Conservation (phyloP, 2,329 filamentous ascomycete species). For the Plectosphaerella plurivora region DNA sequence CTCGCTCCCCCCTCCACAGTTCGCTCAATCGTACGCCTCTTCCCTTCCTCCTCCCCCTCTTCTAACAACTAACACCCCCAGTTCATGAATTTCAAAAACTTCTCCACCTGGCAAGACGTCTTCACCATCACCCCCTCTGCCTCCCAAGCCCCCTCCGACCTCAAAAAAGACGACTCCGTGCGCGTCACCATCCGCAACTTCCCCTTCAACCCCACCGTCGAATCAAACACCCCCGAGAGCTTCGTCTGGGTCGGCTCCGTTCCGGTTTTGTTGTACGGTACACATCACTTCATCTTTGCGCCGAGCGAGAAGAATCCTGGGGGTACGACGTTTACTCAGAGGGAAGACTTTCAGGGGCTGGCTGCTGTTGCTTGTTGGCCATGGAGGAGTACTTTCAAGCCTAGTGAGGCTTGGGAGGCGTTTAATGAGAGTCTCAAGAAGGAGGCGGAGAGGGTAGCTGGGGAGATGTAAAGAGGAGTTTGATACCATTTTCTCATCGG, state of each 20-base stretch:
- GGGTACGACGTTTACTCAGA: conserved; percentile 15
- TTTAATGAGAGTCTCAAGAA: conserved; percentile 7
- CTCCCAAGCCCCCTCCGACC: neutral
- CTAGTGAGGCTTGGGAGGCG: conserved; percentile 3
- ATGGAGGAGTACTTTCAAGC: conserved; percentile 1
- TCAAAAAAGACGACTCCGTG: neutral
- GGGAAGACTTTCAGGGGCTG: conserved; percentile 12
- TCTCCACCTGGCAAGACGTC: neutral
- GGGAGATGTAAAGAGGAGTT: too few relatives aligned
- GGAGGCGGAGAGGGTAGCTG: conserved; percentile 3
- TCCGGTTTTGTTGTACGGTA: conserved; percentile 12
- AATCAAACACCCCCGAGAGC: conserved; percentile 3
- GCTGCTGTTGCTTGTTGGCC: conserved; percentile 7
- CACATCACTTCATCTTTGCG: conserved; percentile 14
- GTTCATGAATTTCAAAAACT: neutral
- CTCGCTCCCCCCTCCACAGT: neutral
- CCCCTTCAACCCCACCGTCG: neutral
- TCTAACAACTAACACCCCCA: neutral
- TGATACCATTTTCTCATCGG: neutral
- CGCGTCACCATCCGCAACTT: neutral
- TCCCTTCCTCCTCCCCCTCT: neutral
- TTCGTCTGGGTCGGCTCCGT: conserved; percentile 15
- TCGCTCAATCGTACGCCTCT: neutral
- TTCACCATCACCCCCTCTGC: neutral
- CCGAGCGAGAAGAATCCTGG: conserved; percentile 14